phyloP scores from a whole-genome alignment of 2,329 filamentous ascomycete species.

The Rachicladosporium sp. region DNA sequence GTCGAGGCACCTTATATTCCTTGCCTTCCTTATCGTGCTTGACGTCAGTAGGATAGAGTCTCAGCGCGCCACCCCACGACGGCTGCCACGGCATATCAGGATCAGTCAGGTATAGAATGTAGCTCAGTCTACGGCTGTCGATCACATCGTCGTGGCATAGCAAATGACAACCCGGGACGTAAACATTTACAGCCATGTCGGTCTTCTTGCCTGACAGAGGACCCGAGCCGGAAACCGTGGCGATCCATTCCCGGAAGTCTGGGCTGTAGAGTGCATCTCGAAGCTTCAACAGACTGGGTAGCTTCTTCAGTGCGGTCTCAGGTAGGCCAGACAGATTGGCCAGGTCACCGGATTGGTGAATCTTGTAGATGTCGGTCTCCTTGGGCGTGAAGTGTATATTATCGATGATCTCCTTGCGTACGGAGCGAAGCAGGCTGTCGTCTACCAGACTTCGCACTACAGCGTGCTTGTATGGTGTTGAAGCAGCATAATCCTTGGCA shows the following conservation, averaged over 20 bases:
- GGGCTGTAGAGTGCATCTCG: conserved; percentile 89
- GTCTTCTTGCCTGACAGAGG: conserved; percentile 86
- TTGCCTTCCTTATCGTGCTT: conserved; percentile 51
- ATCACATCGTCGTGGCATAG: conserved; percentile 98
- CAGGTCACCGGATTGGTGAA: conserved; percentile 94
- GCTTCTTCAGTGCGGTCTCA: conserved; percentile 67
- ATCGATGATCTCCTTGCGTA: conserved; percentile 76
- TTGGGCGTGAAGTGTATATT: conserved; percentile 95
- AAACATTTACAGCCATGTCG: conserved; percentile 98
- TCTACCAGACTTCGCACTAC: conserved; percentile 76
- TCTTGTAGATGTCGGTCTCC: conserved; percentile 99
- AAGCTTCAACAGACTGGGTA: conserved; percentile 83
- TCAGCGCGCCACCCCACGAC: conserved; percentile 84
- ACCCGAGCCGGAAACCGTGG: conserved; percentile 72
- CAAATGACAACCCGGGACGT: conserved; percentile 89
- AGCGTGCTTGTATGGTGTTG: conserved; percentile 74
- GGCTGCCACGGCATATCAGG: conserved; percentile 82
- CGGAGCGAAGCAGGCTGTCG: conserved; percentile 67
- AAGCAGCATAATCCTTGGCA: conserved; percentile 49
- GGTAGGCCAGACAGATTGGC: conserved; percentile 93
- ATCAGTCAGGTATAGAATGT: conserved; percentile 90
- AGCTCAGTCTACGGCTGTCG: conserved; percentile 88
- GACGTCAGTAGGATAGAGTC: conserved; percentile 65
- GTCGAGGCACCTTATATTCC: conserved; percentile 64
- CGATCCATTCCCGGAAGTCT: conserved; percentile 78